phyloP scores from a whole-genome alignment of 768 basidiomycete species.

The Rhodotorula paludigena region DNA sequence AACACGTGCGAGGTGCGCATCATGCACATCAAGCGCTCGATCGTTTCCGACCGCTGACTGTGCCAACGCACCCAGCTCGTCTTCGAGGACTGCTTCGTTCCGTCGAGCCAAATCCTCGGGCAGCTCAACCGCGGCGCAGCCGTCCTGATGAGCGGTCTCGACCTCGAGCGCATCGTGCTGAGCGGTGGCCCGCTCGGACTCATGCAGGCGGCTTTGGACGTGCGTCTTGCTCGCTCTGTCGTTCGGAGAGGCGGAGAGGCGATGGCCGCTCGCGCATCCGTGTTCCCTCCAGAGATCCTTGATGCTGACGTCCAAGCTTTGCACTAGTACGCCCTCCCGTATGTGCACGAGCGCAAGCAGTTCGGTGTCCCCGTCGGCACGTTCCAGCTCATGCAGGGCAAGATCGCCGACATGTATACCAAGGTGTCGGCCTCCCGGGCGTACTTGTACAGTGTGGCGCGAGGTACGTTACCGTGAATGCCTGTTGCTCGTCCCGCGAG shows the following conservation, averaged over 20 bases:
- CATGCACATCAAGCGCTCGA: neutral
- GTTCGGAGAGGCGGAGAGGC: no score
- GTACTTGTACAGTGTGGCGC: constrained; percentile 88
- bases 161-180: constrained; percentile 82
- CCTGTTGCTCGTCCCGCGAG: no score
- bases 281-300: no score
- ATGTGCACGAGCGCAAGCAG: constrained; percentile 88
- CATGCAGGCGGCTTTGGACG: constrained; percentile 89
- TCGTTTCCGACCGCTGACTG: neutral
- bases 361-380: constrained; percentile 81
- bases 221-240: constrained; percentile 38
- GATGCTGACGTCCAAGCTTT: no score
- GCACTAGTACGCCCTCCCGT: constrained; percentile 50
- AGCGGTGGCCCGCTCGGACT: constrained; percentile 92
- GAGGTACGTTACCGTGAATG: constrained; percentile 58
- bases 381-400: constrained; percentile 95
- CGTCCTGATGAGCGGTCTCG: constrained; percentile 90
- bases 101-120: constrained; percentile 75
- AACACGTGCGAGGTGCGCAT: constrained; percentile 83
- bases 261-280: no score
- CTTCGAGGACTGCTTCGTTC: constrained; percentile 84
- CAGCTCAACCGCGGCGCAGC: constrained; percentile 69
- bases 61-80: constrained; percentile 10
- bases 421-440: constrained; percentile 79
- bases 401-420: constrained; percentile 53